phyloP scores from a whole-genome alignment of 179 eudicot species.

The Patellifolia procumbens region DNA sequence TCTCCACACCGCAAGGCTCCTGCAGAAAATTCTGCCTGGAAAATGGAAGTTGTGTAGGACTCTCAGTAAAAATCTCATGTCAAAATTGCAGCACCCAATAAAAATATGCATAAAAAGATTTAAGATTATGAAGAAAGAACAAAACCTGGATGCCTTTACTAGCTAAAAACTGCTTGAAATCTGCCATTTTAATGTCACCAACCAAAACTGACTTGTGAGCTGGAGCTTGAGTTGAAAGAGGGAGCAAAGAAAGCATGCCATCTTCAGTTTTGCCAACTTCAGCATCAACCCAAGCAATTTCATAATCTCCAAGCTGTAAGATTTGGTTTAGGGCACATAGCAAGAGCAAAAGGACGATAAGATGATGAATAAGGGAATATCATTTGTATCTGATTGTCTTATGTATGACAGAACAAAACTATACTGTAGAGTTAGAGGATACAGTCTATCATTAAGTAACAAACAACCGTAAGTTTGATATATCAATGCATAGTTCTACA shows the following conservation, averaged over 20 bases:
- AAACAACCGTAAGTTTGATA: neutral
- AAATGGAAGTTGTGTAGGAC: constrained; percentile 35
- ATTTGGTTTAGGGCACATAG: neutral
- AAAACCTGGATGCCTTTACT: constrained; percentile 88
- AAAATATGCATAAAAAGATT: neutral
- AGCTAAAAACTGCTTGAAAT: constrained; percentile 88
- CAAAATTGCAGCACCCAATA: neutral
- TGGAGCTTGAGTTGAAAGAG: constrained; percentile 67
- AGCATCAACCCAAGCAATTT: constrained; percentile 94
- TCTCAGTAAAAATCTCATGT: constrained; percentile 5
- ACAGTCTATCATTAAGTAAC: neutral
- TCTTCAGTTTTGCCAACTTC: constrained; percentile 79
- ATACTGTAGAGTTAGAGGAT: neutral
- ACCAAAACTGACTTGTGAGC: constrained; percentile 90
- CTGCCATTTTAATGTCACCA: constrained; percentile 93
- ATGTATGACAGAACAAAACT: neutral
- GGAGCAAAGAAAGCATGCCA: constrained; percentile 69
- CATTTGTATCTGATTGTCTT: neutral
- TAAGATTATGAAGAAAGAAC: neutral
- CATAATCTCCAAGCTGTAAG: constrained; percentile 90
- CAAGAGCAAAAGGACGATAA: neutral
- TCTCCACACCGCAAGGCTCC: constrained; percentile 91
- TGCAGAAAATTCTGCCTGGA: constrained; percentile 84
- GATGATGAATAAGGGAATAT: neutral
- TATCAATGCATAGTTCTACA: neutral